Conservation (phyloP, 2,329 filamentous ascomycete species). For the Cladophialophora chaetospira region DNA sequence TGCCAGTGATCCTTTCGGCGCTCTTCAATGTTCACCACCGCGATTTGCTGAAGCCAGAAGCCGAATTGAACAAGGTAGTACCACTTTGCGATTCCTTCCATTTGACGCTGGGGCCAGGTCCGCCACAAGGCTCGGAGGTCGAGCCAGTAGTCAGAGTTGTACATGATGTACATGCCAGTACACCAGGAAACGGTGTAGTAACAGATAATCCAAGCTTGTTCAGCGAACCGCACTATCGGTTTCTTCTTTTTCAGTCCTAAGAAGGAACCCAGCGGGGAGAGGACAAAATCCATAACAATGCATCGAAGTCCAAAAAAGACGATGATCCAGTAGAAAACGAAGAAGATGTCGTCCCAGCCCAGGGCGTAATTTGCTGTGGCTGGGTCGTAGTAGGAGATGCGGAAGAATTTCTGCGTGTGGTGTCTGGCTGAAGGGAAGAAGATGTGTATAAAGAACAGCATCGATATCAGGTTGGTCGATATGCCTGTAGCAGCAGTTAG, state of each 20-base stretch:
- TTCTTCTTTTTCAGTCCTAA: conserved; percentile 74
- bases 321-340: conserved; percentile 76
- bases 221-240: conserved; percentile 78
- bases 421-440: conserved; percentile 77
- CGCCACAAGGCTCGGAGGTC: conserved; percentile 79
- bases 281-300: conserved; percentile 80
- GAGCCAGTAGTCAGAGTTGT: conserved; percentile 74
- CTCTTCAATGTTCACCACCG: conserved; percentile 93
- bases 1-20: conserved; percentile 92
- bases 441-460: conserved; percentile 78
- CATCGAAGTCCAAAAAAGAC: conserved; percentile 86
- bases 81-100: conserved; percentile 74
- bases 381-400: conserved; percentile 78
- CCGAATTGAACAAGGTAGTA: conserved; percentile 89
- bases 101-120: conserved; percentile 77
- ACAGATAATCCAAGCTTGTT: conserved; percentile 87
- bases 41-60: conserved; percentile 92
- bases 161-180: conserved; percentile 81
- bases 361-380: conserved; percentile 69
- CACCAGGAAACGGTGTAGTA: conserved; percentile 84
- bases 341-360: conserved; percentile 76
- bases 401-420: conserved; percentile 85
- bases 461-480: conserved; percentile 79
- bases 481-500: no score
- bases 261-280: conserved; percentile 73